A percentile compares a stretch with the other conserved stretches of the same genome.
phyloP scores from a whole-genome alignment of 106 monocot genomes.

The Phalaenopsis aphrodite region DNA sequence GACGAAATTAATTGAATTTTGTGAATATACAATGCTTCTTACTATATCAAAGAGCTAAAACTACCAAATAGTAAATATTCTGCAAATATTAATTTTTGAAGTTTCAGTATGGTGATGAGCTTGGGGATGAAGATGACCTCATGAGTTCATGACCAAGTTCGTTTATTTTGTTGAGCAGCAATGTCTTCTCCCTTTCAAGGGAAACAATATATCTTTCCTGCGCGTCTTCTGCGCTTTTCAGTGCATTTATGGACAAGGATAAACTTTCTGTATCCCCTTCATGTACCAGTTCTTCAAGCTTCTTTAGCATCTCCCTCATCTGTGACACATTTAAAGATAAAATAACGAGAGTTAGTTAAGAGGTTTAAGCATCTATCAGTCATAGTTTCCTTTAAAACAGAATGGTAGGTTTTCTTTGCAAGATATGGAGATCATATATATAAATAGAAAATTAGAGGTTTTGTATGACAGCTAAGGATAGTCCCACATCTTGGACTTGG shows the following conservation, averaged over 20 bases:
- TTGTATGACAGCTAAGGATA: too few species aligned
- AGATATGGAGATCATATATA: too few species aligned
- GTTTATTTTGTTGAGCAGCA: slow-evolving; percentile 54
- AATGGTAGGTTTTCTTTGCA: too few species aligned
- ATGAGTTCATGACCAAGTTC: slow-evolving; percentile 57
- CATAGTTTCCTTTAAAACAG: too few species aligned
- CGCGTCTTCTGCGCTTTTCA: slow-evolving; percentile 41
- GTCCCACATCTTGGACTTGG: too few species aligned
- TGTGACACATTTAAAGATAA: slow-evolving; percentile 9
- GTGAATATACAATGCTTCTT: not conserved
- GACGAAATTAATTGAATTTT: not conserved
- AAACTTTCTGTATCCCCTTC: slow-evolving; percentile 64
- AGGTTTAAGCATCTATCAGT: too few species aligned
- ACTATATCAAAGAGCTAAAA: slow-evolving; percentile 1
- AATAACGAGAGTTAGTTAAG: not conserved
- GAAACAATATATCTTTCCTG: slow-evolving; percentile 69
- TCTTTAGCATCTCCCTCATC: slow-evolving; percentile 59
- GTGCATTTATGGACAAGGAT: slow-evolving; percentile 39
- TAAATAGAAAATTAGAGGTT: too few species aligned
- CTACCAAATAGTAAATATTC: not conserved
- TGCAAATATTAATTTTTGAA: not conserved
- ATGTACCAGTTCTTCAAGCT: slow-evolving; percentile 40
- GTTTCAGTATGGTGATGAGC: not conserved
- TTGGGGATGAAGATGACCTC: slow-evolving; percentile 35
- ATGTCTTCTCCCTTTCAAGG: slow-evolving; percentile 61